Base-by-base conservation (phyloP, 2,329 filamentous ascomycete species). In the Trichoderma atroviride region DNA sequence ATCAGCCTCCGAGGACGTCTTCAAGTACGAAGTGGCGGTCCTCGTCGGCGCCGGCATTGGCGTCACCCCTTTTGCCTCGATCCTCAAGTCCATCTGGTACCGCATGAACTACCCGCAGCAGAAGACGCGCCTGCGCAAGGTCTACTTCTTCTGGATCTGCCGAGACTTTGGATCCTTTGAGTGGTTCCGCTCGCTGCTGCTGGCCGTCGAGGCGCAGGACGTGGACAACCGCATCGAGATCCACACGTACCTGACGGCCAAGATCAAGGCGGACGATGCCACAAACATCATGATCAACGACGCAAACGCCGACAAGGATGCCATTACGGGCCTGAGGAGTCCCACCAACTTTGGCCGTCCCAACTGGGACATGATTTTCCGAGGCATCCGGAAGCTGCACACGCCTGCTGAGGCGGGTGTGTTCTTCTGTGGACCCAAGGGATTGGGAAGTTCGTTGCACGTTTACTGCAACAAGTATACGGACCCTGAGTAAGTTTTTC, bases 211-310 rank as follows among this genome's bases (percentile, higher is more conserved):
- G 81, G 91, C 91, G 0, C 92, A 96, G 81, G 93, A 96, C 81
- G 85, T 93, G 72, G 90, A 93, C 76, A 89, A 93, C 80, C 87
- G 91, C 72, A 96, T 96, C 79, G 93, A 96, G 81, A 96, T 96
- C 71, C 92, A 96, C 81, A 94, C 92, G 0, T 96, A 96, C 79
- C 86, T 96, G 69, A 96, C 92, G 3, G 92, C 92, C 75, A 93
- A 92, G 84, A 94, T 95, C 82, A 93, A 94, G 83, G 87, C 88
- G 31, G 92, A 94, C 78, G 92, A 95, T 76, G 92, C 92, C 61
- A 94, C 92, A 57, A 95, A 96, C 82, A 95, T 96, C 82, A 95
- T 95, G 92, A 94, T 95, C 84, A 94, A 95, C 82, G 92, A 94
- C 75, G 92, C 90, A 78, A 92, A 94, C 76, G 91, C 91, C 73